Conservation (phyloP, 1,139 yeast genomes). For the Scheffersomyces titani region DNA sequence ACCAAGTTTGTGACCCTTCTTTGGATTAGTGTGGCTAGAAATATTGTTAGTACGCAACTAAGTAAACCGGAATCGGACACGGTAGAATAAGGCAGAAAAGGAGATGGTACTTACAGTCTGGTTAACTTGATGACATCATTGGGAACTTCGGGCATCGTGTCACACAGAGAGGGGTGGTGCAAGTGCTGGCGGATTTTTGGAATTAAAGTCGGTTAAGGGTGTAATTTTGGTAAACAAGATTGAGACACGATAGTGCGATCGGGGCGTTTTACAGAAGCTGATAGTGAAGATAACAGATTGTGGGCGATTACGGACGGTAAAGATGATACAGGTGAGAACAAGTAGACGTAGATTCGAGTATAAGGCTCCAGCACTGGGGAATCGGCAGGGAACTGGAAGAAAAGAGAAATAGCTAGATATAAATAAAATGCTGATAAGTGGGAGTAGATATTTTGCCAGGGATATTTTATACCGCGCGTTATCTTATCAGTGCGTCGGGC, state of each 20-base stretch:
- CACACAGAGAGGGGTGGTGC: not conserved
- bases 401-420: not conserved
- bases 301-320: not conserved
- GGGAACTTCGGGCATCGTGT: constrained; percentile 11
- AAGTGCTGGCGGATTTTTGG: not conserved
- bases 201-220: not conserved
- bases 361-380: not conserved
- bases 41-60: constrained; percentile 7
- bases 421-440: not conserved
- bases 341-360: not conserved
- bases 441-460: not conserved
- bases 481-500: not conserved
- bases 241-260: not conserved
- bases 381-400: not conserved
- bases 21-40: constrained; percentile 15
- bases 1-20: constrained; percentile 41
- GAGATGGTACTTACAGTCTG: constrained; percentile 13
- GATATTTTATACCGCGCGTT: not conserved
- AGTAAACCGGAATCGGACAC: not conserved
- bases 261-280: not conserved
- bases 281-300: not conserved
- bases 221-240: not conserved
- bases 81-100: not conserved
- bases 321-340: not conserved
- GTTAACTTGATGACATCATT: constrained; percentile 12